Base-by-base conservation (phyloP, 768 basidiomycete genomes). In the Mycena filopes region DNA sequence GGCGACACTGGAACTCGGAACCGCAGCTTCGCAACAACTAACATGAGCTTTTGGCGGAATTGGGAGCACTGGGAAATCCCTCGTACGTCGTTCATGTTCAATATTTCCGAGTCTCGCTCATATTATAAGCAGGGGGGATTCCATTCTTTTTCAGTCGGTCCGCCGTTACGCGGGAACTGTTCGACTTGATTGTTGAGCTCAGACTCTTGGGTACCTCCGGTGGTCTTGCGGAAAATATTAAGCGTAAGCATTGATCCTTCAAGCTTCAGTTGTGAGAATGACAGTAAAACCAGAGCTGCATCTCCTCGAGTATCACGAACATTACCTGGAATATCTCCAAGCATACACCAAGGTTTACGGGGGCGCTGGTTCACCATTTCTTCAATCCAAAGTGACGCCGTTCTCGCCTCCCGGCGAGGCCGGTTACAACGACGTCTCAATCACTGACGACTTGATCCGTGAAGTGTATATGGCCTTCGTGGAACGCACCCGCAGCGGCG, bases 161-260 rank as follows among this genome's bases (percentile, higher is more conserved):
- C 20, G 71, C 65, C 2, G 40, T 73, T 4, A 73, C 72, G 0
- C 55, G 67, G 4, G 70, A 75, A 4, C 68, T 76, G 2, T 73
- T 66, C 45, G 63, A 74, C 47, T 26, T 74, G 1, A 69, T 76
- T 21, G 47, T 72, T n/a, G 73, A 75, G 64, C 9, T 76, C 7
- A 60, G 70, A 0, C 70, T 50, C 2, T 67, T 68, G 1, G 56
- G 45, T 18, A 74, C 72, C 4, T 66, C 75, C 9, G 66, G 48
- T 2, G 67, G 61, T 23, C 57, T 75, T 3, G 66, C 66, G 4
- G 72, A 76, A 55, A 36, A 73, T 40, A 67, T 75, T 43, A 67
- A 68, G 42, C 70, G 68, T 73, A n/a, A n/a, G n/a, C n/a, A n/a
- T n/a, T n/a, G n/a, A n/a, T n/a, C n/a, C n/a, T n/a, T n/a, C n/a